Evolutionary conservation across 2,329 filamentous ascomycete genomes (phyloP).

Genomic region (Aaosphaeria arxii): DNA sequence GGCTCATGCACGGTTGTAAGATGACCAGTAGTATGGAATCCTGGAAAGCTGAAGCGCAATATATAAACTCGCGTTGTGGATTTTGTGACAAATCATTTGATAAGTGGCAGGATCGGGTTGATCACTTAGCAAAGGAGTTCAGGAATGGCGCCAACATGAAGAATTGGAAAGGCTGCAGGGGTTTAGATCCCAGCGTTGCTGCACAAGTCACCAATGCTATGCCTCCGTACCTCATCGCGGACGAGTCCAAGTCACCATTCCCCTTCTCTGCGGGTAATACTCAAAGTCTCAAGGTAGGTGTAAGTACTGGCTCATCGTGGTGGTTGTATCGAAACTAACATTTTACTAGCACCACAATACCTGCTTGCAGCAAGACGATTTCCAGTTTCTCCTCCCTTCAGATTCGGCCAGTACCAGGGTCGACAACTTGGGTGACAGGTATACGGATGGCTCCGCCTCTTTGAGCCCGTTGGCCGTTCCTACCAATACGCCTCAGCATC

Average conservation of each 20-base stretch:
- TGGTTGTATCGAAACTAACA: slow-evolving; percentile 1
- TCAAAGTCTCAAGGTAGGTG: slow-evolving; percentile 24
- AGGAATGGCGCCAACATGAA: slow-evolving; percentile 52
- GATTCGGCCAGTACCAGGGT: slow-evolving; percentile 5
- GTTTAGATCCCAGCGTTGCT: slow-evolving; percentile 48
- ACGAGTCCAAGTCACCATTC: slow-evolving; percentile 44
- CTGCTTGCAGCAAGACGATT: slow-evolving; percentile 13
- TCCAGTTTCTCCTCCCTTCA: slow-evolving; percentile 26
- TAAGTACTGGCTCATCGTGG: slow-evolving; percentile 4
- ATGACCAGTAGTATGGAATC: slow-evolving; percentile 63
- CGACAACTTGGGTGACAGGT: slow-evolving; percentile 3
- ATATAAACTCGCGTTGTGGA: slow-evolving; percentile 54
- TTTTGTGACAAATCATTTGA: slow-evolving; percentile 50
- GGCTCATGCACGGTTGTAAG: slow-evolving; percentile 61
- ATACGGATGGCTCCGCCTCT: slow-evolving; percentile 4
- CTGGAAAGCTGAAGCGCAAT: slow-evolving; percentile 56
- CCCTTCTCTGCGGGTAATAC: slow-evolving; percentile 47
- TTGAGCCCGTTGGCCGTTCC: slow-evolving; percentile 14
- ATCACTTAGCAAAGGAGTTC: slow-evolving; percentile 56
- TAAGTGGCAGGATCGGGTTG: slow-evolving; percentile 51
- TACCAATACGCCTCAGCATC: slow-evolving; percentile 1
- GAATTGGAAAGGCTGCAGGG: slow-evolving; percentile 56
- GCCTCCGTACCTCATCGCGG: slow-evolving; percentile 51
- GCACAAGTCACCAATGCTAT: slow-evolving; percentile 50
- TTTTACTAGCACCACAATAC: slow-evolving; percentile 12